A percentile compares a stretch with the other conserved stretches of the same genome.
These are phyloP conservation scores for Drosera spatulata DNA, from an alignment of 179 eudicot species.

Conservation along the genomic window DNA sequence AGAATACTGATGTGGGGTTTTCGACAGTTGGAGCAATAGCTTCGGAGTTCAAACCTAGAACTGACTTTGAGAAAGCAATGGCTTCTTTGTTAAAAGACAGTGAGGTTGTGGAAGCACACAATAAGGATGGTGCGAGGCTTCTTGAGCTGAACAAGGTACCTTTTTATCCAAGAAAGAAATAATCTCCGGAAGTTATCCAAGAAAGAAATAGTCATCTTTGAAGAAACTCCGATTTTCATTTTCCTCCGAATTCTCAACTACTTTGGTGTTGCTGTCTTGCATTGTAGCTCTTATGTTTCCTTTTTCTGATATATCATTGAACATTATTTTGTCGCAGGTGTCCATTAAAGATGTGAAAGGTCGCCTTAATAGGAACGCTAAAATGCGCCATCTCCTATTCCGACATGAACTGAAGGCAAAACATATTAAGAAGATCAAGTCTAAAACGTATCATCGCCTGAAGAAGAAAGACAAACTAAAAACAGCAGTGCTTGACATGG, in stretches of 20 bases:
- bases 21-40: slow-evolving; percentile 94
- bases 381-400: slow-evolving; percentile 87
- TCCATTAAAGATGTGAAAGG: slow-evolving; percentile 78
- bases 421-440: slow-evolving; percentile 78
- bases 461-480: slow-evolving; percentile 71
- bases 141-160: slow-evolving; percentile 84
- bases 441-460: slow-evolving; percentile 76
- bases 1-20: slow-evolving; percentile 35
- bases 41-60: slow-evolving; percentile 83
- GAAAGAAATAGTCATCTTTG: too few species aligned
- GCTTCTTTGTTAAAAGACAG: slow-evolving; percentile 49
- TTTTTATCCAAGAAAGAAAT: too few species aligned
- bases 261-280: too few species aligned
- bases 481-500: slow-evolving; percentile 25
- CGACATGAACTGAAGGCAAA: slow-evolving; percentile 84
- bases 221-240: too few species aligned
- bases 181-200: too few species aligned
- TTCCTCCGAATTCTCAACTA: too few species aligned
- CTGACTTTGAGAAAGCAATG: slow-evolving; percentile 72
- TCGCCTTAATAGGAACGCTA: slow-evolving; percentile 63
- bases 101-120: slow-evolving; percentile 69
- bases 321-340: slow-evolving; percentile 22
- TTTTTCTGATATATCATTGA: too few species aligned
- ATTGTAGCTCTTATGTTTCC: too few species aligned
- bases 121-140: slow-evolving; percentile 78